Percentiles rank a stretch among this genome's conserved stretches.
Evolutionary conservation across 805 yeast species (phyloP).

Genomic region (Clavispora santaluciae): DNA sequence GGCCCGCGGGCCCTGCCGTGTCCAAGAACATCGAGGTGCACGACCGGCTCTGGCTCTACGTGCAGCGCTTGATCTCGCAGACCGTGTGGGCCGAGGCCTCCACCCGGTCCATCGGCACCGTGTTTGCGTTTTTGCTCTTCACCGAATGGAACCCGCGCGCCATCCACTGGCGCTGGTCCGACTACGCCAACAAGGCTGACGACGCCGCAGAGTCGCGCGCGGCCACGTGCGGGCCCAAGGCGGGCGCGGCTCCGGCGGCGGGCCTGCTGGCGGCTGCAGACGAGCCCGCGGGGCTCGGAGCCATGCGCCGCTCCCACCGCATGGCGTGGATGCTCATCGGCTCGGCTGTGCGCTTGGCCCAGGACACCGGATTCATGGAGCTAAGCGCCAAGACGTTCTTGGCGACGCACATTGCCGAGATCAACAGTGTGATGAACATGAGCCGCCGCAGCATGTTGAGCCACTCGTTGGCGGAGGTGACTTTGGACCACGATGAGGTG

Average conservation of each 20-base stretch:
- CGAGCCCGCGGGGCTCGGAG: slow-evolving; percentile 68
- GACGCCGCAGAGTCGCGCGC: slow-evolving; percentile 20
- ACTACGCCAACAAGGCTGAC: slow-evolving; percentile 66
- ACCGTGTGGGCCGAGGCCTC: slow-evolving; percentile 94
- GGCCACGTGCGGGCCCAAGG: slow-evolving; percentile 6
- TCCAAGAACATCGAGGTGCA: slow-evolving; percentile 60
- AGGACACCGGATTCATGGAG: slow-evolving; percentile 78
- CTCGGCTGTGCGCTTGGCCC: slow-evolving; percentile 79
- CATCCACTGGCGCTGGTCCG: slow-evolving; percentile 82
- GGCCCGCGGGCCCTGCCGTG: slow-evolving; percentile 24
- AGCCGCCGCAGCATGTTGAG: slow-evolving; percentile 75
- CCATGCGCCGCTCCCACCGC: slow-evolving; percentile 79
- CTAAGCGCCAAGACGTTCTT: slow-evolving; percentile 67
- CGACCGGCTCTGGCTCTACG: slow-evolving; percentile 77
- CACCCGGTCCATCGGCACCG: slow-evolving; percentile 81
- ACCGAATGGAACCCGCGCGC: slow-evolving; percentile 97
- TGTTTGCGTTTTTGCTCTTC: slow-evolving; percentile 74
- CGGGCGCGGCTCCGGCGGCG: neutral
- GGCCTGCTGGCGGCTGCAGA: slow-evolving; percentile 15
- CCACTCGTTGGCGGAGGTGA: slow-evolving; percentile 65
- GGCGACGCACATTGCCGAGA: slow-evolving; percentile 82
- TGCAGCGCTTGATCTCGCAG: slow-evolving; percentile 74
- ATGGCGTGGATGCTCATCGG: slow-evolving; percentile 96
- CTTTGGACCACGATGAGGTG: slow-evolving; percentile 43
- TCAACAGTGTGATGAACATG: slow-evolving; percentile 74